Conservation (phyloP, 2,329 filamentous ascomycete species). For the Pestalotiopsis fici region DNA sequence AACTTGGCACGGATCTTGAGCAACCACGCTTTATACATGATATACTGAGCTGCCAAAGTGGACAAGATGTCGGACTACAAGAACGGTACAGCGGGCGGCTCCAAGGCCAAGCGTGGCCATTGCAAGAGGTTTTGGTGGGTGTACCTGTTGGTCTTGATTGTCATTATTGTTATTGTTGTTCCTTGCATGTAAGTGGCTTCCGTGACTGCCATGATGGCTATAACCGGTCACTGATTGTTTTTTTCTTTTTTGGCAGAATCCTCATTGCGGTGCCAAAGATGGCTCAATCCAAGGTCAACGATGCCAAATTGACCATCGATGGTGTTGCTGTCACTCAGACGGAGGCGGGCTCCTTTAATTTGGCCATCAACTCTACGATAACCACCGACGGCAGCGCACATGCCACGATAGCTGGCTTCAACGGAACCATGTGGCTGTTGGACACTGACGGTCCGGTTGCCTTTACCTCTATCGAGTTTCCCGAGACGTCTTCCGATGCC, state of each 20-base stretch:
- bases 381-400: slow-evolving; percentile 51
- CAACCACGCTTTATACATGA: not conserved
- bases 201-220: too few species aligned
- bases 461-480: slow-evolving; percentile 54
- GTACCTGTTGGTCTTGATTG: slow-evolving; percentile 51
- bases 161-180: slow-evolving; percentile 55
- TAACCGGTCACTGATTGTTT: too few species aligned
- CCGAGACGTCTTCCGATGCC: slow-evolving; percentile 48
- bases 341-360: slow-evolving; percentile 42
- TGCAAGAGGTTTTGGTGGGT: slow-evolving; percentile 63
- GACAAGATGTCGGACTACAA: slow-evolving; percentile 11
- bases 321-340: slow-evolving; percentile 51
- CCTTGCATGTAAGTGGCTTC: slow-evolving; percentile 56
- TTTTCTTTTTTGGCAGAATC: too few species aligned
- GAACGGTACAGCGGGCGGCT: slow-evolving; percentile 32
- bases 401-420: slow-evolving; percentile 51
- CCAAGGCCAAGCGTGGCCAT: slow-evolving; percentile 43
- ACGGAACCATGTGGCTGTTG: slow-evolving; percentile 56
- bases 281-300: slow-evolving; percentile 56
- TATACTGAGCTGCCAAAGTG: not conserved
- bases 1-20: not conserved
- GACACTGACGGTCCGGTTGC: slow-evolving; percentile 46
- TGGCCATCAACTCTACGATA: slow-evolving; percentile 60
- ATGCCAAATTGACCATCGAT: slow-evolving; percentile 52
- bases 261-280: slow-evolving; percentile 58